Percentiles rank a stretch among this genome's conserved stretches.
These are phyloP conservation scores for Pichia sp. DNA, from an alignment of 1,139 yeast species.

Conservation along the genomic window DNA sequence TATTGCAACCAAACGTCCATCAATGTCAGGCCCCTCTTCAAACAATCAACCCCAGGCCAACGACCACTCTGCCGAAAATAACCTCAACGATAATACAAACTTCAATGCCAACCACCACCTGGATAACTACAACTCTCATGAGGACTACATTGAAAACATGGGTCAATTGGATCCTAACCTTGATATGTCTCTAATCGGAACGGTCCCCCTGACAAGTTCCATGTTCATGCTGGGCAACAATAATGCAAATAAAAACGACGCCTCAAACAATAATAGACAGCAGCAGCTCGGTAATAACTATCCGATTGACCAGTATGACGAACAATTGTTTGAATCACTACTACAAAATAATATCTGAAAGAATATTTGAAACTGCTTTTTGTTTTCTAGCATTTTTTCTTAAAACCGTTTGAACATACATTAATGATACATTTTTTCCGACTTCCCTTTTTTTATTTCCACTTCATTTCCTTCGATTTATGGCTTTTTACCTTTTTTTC, in stretches of 20 bases:
- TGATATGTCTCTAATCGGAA: conserved; percentile 13
- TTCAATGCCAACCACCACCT: neutral
- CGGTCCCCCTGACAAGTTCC: conserved; percentile 11
- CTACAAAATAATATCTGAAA: neutral
- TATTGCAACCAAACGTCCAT: neutral
- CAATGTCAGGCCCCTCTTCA: neutral
- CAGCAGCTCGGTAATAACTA: neutral
- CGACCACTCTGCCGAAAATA: neutral
- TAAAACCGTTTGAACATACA: too few species aligned
- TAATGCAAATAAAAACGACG: neutral
- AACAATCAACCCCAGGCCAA: neutral
- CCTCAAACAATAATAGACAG: neutral
- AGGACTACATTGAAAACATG: conserved; percentile 4
- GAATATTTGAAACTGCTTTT: too few species aligned
- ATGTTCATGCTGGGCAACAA: neutral
- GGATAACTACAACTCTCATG: neutral
- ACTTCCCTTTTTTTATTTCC: neutral
- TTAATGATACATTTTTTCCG: neutral
- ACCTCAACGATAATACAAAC: neutral
- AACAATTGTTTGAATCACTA: conserved; percentile 10
- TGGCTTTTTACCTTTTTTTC: neutral
- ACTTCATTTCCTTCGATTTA: neutral
- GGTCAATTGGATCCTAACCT: conserved; percentile 1
- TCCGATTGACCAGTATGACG: conserved; percentile 10
- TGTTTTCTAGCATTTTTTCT: neutral